phyloP scores from a whole-genome alignment of 306 rosid genomes.

The Biancaea sappan region DNA sequence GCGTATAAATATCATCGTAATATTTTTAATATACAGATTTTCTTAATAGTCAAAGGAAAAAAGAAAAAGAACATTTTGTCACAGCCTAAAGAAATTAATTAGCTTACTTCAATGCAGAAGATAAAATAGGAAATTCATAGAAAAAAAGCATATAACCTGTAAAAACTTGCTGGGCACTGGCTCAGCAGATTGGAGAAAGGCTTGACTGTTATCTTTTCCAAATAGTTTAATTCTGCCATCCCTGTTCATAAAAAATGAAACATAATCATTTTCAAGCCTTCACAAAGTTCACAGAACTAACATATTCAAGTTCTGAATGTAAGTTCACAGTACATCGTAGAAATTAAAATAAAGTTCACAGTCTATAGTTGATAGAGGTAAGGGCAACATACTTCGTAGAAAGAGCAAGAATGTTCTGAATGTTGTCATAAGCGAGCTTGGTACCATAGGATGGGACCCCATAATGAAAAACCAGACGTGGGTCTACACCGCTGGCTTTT shows the following conservation, averaged over 20 bases:
- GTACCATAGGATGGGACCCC: constrained; percentile 69
- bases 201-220: constrained; percentile 76
- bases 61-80: neutral
- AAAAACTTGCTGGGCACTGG: constrained; percentile 73
- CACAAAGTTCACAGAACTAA: neutral
- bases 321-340: neutral
- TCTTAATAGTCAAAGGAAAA: constrained; percentile 2
- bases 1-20: constrained; percentile 34
- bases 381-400: constrained; percentile 68
- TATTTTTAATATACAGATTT: constrained; percentile 17
- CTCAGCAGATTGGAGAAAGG: constrained; percentile 66
- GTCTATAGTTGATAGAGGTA: neutral
- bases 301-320: neutral
- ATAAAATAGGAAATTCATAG: neutral
- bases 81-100: constrained; percentile 1
- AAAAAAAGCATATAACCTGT: constrained; percentile 49
- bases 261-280: constrained; percentile 6
- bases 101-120: neutral
- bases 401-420: constrained; percentile 71
- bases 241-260: constrained; percentile 36
- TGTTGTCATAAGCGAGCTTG: constrained; percentile 63
- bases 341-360: neutral
- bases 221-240: constrained; percentile 84
- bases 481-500: constrained; percentile 62
- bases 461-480: constrained; percentile 59